A percentile compares a stretch with the other conserved stretches of the same genome.
Conservation (phyloP, 208 protist species). For the Plasmodiophora brassicae region DNA sequence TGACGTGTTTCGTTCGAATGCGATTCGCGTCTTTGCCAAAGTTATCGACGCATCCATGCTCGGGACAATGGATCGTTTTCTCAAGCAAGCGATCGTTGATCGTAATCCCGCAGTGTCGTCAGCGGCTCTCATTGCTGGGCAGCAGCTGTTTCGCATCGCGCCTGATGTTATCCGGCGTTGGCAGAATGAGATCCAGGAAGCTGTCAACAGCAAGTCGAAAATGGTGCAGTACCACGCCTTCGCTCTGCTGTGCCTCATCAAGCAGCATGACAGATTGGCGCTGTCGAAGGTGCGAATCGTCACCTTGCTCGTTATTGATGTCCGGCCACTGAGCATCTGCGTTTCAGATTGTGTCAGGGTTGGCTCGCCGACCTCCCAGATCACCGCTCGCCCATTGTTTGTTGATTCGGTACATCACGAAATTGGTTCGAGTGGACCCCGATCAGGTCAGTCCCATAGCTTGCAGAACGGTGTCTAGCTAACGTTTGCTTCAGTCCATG, state of each 20-base stretch:
- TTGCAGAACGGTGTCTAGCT: not conserved
- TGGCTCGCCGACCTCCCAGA: constrained; percentile 70
- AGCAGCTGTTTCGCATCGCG: constrained; percentile 78
- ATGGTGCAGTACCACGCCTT: constrained; percentile 95
- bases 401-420: constrained; percentile 82
- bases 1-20: constrained; percentile 72
- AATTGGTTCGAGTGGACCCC: constrained; percentile 83
- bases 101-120: constrained; percentile 83
- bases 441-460: not conserved
- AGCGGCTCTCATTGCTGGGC: constrained; percentile 91
- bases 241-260: constrained; percentile 87
- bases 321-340: not conserved
- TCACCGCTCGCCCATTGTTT: constrained; percentile 86
- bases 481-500: not conserved
- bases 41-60: constrained; percentile 85
- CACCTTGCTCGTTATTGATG: not conserved
- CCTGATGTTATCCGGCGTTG: constrained; percentile 75
- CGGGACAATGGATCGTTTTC: constrained; percentile 84
- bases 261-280: constrained; percentile 87
- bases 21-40: constrained; percentile 72
- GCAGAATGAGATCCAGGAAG: constrained; percentile 79
- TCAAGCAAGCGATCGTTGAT: constrained; percentile 92
- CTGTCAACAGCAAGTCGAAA: constrained; percentile 39
- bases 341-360: constrained; percentile 66
- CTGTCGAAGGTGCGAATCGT: constrained; percentile 73